Evolutionary conservation across 306 rosid species (phyloP).

Genomic region (Cucumis sativus): DNA sequence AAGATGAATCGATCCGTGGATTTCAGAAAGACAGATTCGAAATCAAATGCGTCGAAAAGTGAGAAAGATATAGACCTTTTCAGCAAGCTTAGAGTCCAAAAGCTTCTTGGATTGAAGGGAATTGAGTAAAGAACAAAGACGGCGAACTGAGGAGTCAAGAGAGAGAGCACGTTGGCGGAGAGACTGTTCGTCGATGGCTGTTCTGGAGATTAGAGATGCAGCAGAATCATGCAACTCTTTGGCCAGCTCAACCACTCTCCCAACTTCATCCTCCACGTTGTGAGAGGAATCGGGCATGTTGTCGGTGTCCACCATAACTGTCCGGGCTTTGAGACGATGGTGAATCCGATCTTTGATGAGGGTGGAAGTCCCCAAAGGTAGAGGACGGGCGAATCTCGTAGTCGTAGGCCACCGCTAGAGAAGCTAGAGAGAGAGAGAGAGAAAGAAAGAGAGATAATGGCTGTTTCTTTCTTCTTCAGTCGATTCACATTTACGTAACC

Average conservation of each 20-base stretch:
- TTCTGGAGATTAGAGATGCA: conserved; percentile 32
- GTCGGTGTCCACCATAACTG: conserved; percentile 16
- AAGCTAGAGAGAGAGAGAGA: not conserved
- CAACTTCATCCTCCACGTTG: conserved; percentile 44
- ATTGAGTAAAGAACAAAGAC: conserved; percentile 46
- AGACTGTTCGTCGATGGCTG: conserved; percentile 44
- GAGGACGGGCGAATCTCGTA: not conserved
- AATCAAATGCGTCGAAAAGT: not conserved
- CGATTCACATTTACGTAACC: not conserved
- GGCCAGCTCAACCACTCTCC: conserved; percentile 44
- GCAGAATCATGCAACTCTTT: conserved; percentile 66
- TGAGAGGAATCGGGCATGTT: conserved; percentile 12
- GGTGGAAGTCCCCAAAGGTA: not conserved
- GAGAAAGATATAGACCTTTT: conserved; percentile 27
- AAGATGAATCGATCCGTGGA: not conserved
- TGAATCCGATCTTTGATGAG: not conserved
- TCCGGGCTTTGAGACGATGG: not conserved
- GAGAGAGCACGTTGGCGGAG: conserved; percentile 58
- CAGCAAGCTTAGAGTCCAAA: conserved; percentile 40
- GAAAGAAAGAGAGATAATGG: not conserved
- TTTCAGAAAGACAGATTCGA: not conserved
- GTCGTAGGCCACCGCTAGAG: not conserved
- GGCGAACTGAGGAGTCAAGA: conserved; percentile 50
- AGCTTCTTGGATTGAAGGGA: conserved; percentile 39
- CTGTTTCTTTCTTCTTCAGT: not conserved